Evolutionary conservation across 2,329 filamentous ascomycete genomes (phyloP), one percentile per base, ranked within the genome.

Genomic region (Colletotrichum caudatum): DNA sequence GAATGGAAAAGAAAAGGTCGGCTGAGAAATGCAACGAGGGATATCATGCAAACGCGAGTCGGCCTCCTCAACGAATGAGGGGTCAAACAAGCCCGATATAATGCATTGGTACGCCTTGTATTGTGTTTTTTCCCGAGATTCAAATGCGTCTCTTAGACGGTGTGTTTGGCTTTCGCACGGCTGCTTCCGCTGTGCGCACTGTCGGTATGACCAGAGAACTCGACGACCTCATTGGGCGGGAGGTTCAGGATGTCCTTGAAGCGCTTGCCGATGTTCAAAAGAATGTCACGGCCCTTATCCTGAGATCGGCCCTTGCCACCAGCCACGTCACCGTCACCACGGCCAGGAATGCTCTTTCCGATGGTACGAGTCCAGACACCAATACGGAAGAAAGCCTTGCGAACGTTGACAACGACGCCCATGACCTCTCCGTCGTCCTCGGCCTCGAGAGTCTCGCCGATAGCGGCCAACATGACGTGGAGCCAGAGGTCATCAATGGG

Each of bases 341-440:
- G 92, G 72, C 90, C 90, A 1, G 92, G 91, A 72, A 95, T 91
- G 79, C 88, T 89, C 87, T 95, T 95, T 80, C 95, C 95, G 66
- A 94, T 94, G 70, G 95, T 97, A 79, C 94, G 93, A 74, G 96
- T 99, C 96, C 97, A 99, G 77, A 98, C 90, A 80, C 95, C 95
- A 76, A 99, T 93, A 86, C 96, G 93, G 89, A 94, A 99, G 86
- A 99, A 98, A 63, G 93, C 95, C 87, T 97, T 98, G 83, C 96
- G 93, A 71, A 99, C 95, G 83, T 99, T 99, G 86, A 98, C 95
- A 35, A 99, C 96, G 44, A 99, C 97, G 75, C 96, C 96, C 96
- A 98, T 98, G 82, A 99, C 93, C 84, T 99, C 97, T 77, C 95
- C 95, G 80, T 98, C 96, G 44, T 92, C 92, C 80, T 98, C 95